phyloP scores from a whole-genome alignment of 768 basidiomycete species.

The Tulasnella sp. region DNA sequence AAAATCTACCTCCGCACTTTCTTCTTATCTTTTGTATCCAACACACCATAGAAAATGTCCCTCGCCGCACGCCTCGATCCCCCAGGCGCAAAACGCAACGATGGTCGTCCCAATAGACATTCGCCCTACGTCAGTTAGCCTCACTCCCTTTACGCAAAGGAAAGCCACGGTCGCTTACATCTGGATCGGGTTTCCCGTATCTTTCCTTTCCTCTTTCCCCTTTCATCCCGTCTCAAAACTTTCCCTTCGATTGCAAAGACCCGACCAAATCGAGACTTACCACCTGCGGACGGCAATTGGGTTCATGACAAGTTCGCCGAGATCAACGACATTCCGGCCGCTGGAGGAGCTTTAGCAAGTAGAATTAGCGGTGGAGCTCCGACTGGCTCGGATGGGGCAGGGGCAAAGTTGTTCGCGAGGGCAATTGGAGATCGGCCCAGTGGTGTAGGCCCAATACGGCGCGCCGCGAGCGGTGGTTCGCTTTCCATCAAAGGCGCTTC shows the following conservation, averaged over 20 bases:
- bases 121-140: conserved; percentile 18
- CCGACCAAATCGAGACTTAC: conserved; percentile 1
- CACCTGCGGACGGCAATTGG: conserved; percentile 15
- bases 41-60: conserved; percentile 4
- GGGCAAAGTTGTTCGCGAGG: conserved; percentile 9
- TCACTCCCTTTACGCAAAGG: conserved; percentile 6
- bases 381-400: neutral
- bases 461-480: conserved; percentile 9
- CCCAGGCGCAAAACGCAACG: conserved; percentile 6
- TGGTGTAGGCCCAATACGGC: conserved; percentile 5
- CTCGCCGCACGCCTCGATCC: conserved; percentile 12
- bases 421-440: conserved; percentile 8
- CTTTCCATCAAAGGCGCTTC: conserved; percentile 17
- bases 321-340: conserved; percentile 10
- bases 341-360: conserved; percentile 7
- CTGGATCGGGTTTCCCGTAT: neutral
- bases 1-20: neutral
- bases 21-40: neutral
- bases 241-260: conserved; percentile 5
- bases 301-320: conserved; percentile 20
- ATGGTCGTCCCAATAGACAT: conserved; percentile 11
- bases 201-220: neutral
- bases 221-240: conserved; percentile 1
- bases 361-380: conserved; percentile 10
- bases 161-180: conserved; percentile 10